Evolutionary conservation across 345 rosid genomes (phyloP), one percentile per base, ranked within the genome.

Genomic region (Capsella bursapastoris): DNA sequence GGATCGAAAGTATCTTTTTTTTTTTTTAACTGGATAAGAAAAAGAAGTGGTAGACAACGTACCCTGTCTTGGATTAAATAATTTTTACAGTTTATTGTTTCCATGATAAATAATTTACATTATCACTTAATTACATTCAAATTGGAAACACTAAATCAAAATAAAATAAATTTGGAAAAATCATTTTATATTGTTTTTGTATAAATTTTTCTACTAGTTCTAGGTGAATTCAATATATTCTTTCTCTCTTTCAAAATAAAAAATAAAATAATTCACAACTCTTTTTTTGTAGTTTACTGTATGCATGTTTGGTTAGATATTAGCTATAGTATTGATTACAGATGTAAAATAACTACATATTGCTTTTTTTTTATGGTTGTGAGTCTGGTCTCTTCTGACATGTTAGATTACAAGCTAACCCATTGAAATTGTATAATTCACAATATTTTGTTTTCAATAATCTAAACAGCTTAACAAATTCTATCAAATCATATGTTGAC

Each of bases 1-100:
- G 7, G 50, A 37, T 41, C 63, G 48, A 16, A 60, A 50, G 13
- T 28, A 1, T 4, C 6, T 31, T 31, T 31, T 29, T 1, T 41
- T 44, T 13, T 45, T n/a, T 66, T 67, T 18, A 2, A 41, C 73
- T 59, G 22, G 47, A 68, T 18, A 51, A 10, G 45, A 57, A 35
- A 53, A 35, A 53, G 15, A 22, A 16, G 35, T 32, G 66, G 45
- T 13, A 57, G 60, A 74, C 59, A 25, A 34, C 2, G 2, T 22
- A 22, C 25, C 25, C 38, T 48, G 52, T 44, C 31, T n/a, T 37
- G 8, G 12, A 47, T 22, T 60, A 38, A 9, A 25, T 35, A 9
- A 31, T 7, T 48, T 71, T 31, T 11, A 53, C 31, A 4, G 0
- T 3, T 22, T 8, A 27, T 22, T 22, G 25, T 22, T 22, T 22